phyloP scores from a whole-genome alignment of 495 filamentous ascomycete genomes.

The Paragyromitra xinjiangensis region DNA sequence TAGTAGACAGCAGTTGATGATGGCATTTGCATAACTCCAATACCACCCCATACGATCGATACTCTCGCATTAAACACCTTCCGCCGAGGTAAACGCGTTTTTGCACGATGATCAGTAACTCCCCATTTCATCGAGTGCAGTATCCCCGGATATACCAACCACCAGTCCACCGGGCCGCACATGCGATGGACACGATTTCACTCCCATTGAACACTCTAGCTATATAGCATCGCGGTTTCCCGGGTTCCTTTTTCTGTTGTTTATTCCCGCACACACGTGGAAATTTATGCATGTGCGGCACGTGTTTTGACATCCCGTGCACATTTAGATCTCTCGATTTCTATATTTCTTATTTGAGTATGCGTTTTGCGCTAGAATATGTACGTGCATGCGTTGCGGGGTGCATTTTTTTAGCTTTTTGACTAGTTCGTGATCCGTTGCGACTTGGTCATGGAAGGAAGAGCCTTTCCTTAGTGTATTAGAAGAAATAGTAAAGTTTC shows the following conservation, averaged over 20 bases:
- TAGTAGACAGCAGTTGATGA: slow-evolving; percentile 1
- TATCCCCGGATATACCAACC: neutral
- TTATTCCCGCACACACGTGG: neutral
- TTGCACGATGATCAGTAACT: neutral
- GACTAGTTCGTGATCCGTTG: neutral
- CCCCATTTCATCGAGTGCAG: neutral
- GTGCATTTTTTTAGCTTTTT: neutral
- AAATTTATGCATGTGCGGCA: slow-evolving; percentile 3
- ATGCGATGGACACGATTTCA: neutral
- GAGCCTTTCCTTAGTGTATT: neutral
- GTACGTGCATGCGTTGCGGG: neutral
- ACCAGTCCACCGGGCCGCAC: neutral
- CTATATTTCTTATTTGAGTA: neutral
- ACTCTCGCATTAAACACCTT: neutral
- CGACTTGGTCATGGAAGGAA: slow-evolving; percentile 2
- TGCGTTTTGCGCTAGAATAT: neutral
- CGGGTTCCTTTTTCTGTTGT: neutral
- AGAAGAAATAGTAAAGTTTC: slow-evolving; percentile 3
- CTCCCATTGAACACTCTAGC: neutral
- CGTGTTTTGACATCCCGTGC: slow-evolving; percentile 4
- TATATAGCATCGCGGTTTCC: neutral
- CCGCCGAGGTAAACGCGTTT: slow-evolving; percentile 9
- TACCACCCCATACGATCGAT: slow-evolving; percentile 4
- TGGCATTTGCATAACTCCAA: neutral
- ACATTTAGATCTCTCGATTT: neutral